Base-by-base conservation (phyloP, 78 protist genomes). In the Dictyostelium citrinum region DNA sequence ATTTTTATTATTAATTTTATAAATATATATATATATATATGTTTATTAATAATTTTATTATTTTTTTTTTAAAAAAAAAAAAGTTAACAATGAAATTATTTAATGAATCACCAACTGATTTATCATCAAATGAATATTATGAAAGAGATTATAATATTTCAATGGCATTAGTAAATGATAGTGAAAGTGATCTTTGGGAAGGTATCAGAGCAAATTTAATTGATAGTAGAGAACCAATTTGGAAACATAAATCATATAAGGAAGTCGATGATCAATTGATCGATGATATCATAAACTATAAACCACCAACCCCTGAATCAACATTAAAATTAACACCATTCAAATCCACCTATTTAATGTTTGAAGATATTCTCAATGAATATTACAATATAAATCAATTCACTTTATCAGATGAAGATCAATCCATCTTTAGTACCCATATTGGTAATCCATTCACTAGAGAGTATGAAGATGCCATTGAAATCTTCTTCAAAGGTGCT, bases 131-230 rank as follows among this genome's bases (percentile, higher is more conserved):
- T 39, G 72, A 49, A 5, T 68, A 78, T 8, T 88, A 39, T 33
- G 84, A 76, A 67, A 22, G 74, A 49, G 93, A 88, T 22, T 88
- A 88, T 35, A 78, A 64, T 29, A 41, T 88, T n/a, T 41, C 93
- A 20, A 37, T 70, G 79, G 71, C 86, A 46, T 67, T 88, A 5
- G 29, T 49, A n/a, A 80, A 22, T 49, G 67, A 86, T 16, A 16
- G 55, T 7, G 68, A 51, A 24, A 76, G 84, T 51, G 92, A 86
- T 74, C 77, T 86, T 24, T 86, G 92, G 92, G 92, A 86, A 35
- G 92, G 92, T 45, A 77, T 86, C 51, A 43, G 68, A 39, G 10
- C 92, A 24, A 27, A 29, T 39, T 27, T 86, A 14, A 45, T 86
- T 37, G 22, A 76, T 3, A 41, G 6, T 46, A 29, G 81, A 24